A percentile compares a stretch with the other conserved stretches of the same genome.
These are phyloP conservation scores for Funneliformis mosseae DNA, from an alignment of 192 early-diverging fungal species.

Conservation along the genomic window DNA sequence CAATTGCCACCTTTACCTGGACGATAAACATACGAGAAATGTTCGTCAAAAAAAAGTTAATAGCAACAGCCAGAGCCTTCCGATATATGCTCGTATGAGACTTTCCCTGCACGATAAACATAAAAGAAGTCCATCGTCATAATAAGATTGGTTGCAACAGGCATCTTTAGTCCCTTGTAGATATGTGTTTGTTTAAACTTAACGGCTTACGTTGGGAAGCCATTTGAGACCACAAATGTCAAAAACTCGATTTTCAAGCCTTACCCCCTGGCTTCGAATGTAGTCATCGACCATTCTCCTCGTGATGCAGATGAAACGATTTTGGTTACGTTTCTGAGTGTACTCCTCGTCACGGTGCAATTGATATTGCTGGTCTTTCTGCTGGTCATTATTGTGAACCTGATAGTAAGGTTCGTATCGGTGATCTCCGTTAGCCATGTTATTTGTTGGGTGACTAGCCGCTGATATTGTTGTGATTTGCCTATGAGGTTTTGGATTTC, in stretches of 20 bases:
- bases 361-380: background rate
- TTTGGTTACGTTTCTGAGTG: background rate
- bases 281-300: conserved; percentile 11
- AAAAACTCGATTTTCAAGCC: background rate
- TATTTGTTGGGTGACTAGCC: background rate
- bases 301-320: background rate
- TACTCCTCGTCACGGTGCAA: background rate
- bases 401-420: background rate
- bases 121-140: too few relatives aligned
- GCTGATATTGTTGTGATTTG: background rate
- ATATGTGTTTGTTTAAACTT: background rate
- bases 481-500: background rate
- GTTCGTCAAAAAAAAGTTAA: background rate
- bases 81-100: background rate
- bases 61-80: background rate
- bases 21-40: background rate
- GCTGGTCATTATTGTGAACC: background rate
- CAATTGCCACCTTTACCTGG: background rate
- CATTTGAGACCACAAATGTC: conserved; percentile 14
- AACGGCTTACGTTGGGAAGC: background rate
- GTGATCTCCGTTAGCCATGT: background rate
- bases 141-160: background rate
- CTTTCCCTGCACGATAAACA: background rate
- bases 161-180: background rate
- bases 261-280: background rate